Conservation (phyloP, 202 grass and related monocot genomes). For the Carex arenaria region DNA sequence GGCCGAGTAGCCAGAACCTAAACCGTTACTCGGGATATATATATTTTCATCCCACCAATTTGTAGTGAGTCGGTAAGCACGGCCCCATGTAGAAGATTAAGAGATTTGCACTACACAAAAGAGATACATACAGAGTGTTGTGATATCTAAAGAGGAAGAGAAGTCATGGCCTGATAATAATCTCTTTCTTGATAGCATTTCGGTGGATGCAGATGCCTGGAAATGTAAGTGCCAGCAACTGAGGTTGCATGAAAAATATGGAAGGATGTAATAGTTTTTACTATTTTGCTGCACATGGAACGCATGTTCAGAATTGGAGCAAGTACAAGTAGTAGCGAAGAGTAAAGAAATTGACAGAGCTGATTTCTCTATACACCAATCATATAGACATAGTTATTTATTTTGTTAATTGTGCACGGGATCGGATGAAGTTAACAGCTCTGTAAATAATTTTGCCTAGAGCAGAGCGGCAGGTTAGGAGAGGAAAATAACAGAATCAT, state of each 20-base stretch:
- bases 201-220: neutral
- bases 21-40: neutral
- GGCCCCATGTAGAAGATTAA: neutral
- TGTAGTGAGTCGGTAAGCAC: neutral
- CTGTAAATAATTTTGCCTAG: too few species aligned
- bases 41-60: neutral
- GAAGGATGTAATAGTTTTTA: neutral
- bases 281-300: neutral
- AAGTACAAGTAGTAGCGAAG: neutral
- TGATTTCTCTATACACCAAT: too few species aligned
- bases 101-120: neutral
- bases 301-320: neutral
- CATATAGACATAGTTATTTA: too few species aligned
- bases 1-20: constrained; percentile 28
- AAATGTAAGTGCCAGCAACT: constrained; percentile 7
- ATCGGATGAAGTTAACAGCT: too few species aligned
- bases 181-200: neutral
- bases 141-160: neutral
- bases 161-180: neutral
- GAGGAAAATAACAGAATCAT: neutral
- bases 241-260: constrained; percentile 7
- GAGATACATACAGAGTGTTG: neutral
- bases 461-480: neutral
- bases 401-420: too few species aligned
- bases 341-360: too few species aligned